Base-by-base conservation (phyloP, 768 basidiomycete species). In the Termitomyces sp. region DNA sequence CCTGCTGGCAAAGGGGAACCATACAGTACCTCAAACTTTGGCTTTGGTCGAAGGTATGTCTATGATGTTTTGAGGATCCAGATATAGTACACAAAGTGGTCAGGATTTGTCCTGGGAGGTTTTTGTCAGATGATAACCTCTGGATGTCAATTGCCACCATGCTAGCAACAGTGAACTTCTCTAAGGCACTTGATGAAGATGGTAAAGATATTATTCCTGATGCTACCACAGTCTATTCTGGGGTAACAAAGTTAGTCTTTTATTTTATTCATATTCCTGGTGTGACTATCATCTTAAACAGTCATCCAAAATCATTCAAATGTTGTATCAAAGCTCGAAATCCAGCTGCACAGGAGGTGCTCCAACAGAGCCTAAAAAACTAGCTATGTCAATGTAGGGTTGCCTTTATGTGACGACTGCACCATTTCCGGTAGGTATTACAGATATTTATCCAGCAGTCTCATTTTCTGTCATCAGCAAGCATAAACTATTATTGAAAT, bases 41-140 rank as follows among this genome's bases (percentile, higher is more conserved):
- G 64, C 11, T 65, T 65, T 48, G 64, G 64, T 10, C 64, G 64
- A 6, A 55, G 64, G 64, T 62, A 17, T 10, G 32, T 42, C 9
- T 37, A 25, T 25, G 25, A 25, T 25, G 25, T 25, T 25, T 1
- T 25, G 25, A 25, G 25, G 25, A 25, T 25, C 25, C 25, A 25
- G 25, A 25, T 25, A 25, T 25, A 25, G 25, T 53, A 29, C 7
- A 6, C 6, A 14, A 20, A 42, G 40, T 42, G 40, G 40, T 40
- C 14, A 67, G 64, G 34, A 48, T 71, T 7, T 78, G 77, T 58
- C 72, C 77, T n/a, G 81, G 79, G 5, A 63, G 70, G 34, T 58
- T 77, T 48, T 65, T 82, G 38, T 80, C 78, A 3, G 77, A 80
- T 34, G 69, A 74, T 6, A 77, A 74, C 17, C 14, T 78, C 25